Evolutionary conservation across 208 protist species (phyloP).

Genomic region (Trypanosoma avium): DNA sequence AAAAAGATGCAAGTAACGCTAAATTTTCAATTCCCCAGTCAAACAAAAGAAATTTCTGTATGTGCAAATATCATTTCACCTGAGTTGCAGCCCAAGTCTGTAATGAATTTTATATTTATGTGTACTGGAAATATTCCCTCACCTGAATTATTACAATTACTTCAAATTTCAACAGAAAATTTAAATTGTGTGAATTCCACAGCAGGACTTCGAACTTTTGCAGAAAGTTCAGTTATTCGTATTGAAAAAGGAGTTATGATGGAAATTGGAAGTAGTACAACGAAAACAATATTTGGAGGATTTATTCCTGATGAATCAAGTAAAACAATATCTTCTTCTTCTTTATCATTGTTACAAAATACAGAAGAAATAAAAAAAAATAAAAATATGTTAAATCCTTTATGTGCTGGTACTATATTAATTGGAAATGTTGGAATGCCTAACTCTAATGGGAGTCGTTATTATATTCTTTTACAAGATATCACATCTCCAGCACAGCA

Average conservation of each 20-base stretch:
- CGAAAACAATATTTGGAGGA: constrained; percentile 75
- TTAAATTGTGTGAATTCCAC: too few species aligned
- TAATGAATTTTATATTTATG: constrained; percentile 72
- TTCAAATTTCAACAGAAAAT: constrained; percentile 17
- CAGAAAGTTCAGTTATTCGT: constrained; percentile 56
- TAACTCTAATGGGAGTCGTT: constrained; percentile 73
- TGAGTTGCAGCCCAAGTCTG: constrained; percentile 50
- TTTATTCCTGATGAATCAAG: constrained; percentile 62
- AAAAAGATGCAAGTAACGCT: constrained; percentile 52
- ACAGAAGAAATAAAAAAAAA: not conserved
- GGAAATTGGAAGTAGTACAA: constrained; percentile 84
- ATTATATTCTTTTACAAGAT: constrained; percentile 65
- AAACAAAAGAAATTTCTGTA: constrained; percentile 32
- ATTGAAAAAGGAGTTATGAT: constrained; percentile 62
- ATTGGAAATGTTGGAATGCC: constrained; percentile 65
- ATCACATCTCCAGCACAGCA: constrained; percentile 26
- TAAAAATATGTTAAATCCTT: too few species aligned
- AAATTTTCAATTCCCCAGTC: constrained; percentile 64
- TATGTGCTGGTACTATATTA: constrained; percentile 67
- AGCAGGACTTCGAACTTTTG: constrained; percentile 57
- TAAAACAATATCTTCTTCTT: not conserved
- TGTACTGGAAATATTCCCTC: constrained; percentile 59
- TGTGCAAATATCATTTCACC: constrained; percentile 44
- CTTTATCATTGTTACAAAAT: not conserved
- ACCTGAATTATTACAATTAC: constrained; percentile 25